These are phyloP conservation scores for Hemileia vastatrix DNA, from an alignment of 1,284 basidiomycete species.

Conservation along the genomic window DNA sequence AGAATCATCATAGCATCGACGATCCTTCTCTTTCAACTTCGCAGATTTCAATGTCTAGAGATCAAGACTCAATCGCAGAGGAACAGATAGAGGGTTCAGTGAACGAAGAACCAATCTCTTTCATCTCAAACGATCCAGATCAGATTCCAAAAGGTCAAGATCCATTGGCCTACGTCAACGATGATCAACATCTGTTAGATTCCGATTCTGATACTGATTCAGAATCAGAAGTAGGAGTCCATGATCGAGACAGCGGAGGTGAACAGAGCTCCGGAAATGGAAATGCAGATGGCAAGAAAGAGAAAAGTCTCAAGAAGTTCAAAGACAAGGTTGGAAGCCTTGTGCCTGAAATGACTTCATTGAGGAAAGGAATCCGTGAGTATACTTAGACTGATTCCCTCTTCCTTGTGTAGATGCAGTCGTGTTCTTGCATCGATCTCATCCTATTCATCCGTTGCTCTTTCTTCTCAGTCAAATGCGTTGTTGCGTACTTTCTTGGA, in stretches of 20 bases:
- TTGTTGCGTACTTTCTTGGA: too few species aligned
- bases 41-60: neutral
- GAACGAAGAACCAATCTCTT: slow-evolving; percentile 31
- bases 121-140: slow-evolving; percentile 29
- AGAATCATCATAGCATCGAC: neutral
- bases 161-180: slow-evolving; percentile 30
- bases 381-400: too few species aligned
- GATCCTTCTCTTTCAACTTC: too few species aligned
- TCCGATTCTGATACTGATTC: slow-evolving; percentile 25
- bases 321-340: too few species aligned
- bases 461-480: too few species aligned
- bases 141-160: slow-evolving; percentile 33
- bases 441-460: too few species aligned
- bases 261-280: neutral
- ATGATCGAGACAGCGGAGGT: slow-evolving; percentile 2
- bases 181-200: slow-evolving; percentile 29
- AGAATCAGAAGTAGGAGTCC: slow-evolving; percentile 24
- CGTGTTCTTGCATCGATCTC: too few species aligned
- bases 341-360: too few species aligned
- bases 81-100: slow-evolving; percentile 25
- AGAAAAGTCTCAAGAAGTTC: slow-evolving; percentile 1
- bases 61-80: slow-evolving; percentile 25
- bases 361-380: too few species aligned
- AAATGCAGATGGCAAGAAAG: neutral
- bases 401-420: too few species aligned